These are phyloP conservation scores for Setaria viridis DNA, from an alignment of 202 grass and related monocot genomes.

Conservation along the genomic window DNA sequence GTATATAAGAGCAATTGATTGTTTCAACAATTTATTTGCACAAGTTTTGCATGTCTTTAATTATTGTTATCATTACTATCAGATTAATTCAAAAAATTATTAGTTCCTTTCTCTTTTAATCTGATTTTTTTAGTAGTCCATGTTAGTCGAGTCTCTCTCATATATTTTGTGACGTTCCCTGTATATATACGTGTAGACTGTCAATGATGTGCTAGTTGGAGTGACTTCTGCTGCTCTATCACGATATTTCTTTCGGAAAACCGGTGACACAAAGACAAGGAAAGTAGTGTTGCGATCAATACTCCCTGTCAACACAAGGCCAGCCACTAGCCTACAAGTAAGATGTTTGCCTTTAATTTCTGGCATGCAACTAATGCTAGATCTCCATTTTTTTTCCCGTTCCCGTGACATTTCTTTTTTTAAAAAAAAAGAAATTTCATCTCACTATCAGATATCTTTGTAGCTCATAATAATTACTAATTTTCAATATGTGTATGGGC, in stretches of 20 bases:
- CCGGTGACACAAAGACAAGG: conserved; percentile 30
- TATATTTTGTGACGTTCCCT: too few species aligned
- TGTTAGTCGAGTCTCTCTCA: too few species aligned
- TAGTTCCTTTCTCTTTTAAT: too few species aligned
- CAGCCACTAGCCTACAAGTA: conserved; percentile 57
- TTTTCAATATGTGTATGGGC: background rate
- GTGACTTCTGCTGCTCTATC: conserved; percentile 56
- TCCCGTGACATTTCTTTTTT: background rate
- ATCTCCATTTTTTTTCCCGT: background rate
- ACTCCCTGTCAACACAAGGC: conserved; percentile 62
- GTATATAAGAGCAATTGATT: background rate
- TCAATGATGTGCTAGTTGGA: conserved; percentile 66
- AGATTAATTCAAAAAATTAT: too few species aligned
- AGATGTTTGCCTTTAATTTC: background rate
- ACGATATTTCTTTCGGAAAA: conserved; percentile 42
- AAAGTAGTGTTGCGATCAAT: conserved; percentile 49
- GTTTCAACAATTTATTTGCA: background rate
- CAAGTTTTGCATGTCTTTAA: background rate
- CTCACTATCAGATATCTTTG: background rate
- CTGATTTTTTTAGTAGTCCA: too few species aligned
- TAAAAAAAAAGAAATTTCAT: too few species aligned
- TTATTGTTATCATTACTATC: background rate
- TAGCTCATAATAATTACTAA: too few species aligned
- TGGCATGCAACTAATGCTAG: background rate
- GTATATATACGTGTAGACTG: conserved; percentile 38